These are phyloP conservation scores for Penicillium cosmopolitanum DNA, from an alignment of 495 filamentous ascomycete genomes.

Conservation along the genomic window DNA sequence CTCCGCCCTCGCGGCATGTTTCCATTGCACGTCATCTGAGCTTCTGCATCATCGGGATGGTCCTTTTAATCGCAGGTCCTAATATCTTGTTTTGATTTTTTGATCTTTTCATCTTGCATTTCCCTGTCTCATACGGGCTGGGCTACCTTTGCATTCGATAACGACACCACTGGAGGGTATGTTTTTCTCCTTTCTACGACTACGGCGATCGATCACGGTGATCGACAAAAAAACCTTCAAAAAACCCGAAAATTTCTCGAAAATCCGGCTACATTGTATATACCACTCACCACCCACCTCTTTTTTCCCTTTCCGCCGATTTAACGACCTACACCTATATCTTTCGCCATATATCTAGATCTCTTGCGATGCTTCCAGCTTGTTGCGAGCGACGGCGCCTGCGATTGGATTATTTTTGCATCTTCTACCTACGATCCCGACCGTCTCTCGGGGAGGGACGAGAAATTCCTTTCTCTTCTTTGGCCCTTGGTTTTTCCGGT, in stretches of 20 bases:
- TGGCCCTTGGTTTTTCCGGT: slow-evolving; percentile 31
- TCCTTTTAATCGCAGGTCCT: slow-evolving; percentile 46
- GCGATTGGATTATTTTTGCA: slow-evolving; percentile 46
- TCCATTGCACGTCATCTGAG: slow-evolving; percentile 36
- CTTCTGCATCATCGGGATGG: slow-evolving; percentile 48
- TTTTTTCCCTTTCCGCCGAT: slow-evolving; percentile 34
- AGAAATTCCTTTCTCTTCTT: slow-evolving; percentile 29
- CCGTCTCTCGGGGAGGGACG: slow-evolving; percentile 47
- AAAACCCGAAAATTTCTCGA: slow-evolving; percentile 34
- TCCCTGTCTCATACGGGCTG: slow-evolving; percentile 31
- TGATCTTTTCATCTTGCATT: slow-evolving; percentile 27
- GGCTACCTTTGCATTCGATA: slow-evolving; percentile 38
- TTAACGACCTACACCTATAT: slow-evolving; percentile 29
- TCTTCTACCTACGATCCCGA: slow-evolving; percentile 46
- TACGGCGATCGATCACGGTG: slow-evolving; percentile 19
- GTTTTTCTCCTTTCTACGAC: slow-evolving; percentile 29
- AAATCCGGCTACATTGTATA: slow-evolving; percentile 44
- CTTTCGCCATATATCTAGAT: slow-evolving; percentile 44
- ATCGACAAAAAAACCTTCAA: slow-evolving; percentile 26
- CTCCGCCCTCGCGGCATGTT: slow-evolving; percentile 40
- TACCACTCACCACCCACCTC: slow-evolving; percentile 23
- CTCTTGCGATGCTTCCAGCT: slow-evolving; percentile 44
- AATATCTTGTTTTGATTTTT: slow-evolving; percentile 25
- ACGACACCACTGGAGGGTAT: slow-evolving; percentile 29
- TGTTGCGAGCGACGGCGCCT: slow-evolving; percentile 55